Base-by-base conservation (phyloP, 306 rosid genomes). In the Malus orientalis region DNA sequence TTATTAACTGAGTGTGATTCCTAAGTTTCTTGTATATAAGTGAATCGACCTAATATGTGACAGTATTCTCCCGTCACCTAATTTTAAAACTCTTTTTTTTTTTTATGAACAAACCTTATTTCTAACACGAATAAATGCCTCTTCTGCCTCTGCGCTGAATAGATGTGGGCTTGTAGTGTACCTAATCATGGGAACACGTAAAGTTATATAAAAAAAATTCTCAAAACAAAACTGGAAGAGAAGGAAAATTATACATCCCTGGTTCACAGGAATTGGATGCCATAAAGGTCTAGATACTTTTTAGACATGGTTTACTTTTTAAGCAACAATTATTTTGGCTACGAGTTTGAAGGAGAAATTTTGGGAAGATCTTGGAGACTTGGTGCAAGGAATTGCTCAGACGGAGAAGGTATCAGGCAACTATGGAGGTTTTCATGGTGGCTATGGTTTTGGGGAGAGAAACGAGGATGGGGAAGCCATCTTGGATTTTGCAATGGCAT, bases 141-240 rank as follows among this genome's bases (percentile, higher is more conserved):
- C 89, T 71, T 83, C 89, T 69, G 93, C 93, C 71, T 92, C 91
- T 83, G 93, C 91, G 65, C 79, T 82, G 79, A 95, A 92, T 49
- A 95, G 87, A 81, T 95, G 98, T 3, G 98, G 98, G 76, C 98
- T 95, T 74, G 98, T 95, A 59, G 98, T 95, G 84, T 94, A 92
- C 89, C 98, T 92, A 70, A 30, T 59, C 38, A 64, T 16, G 27
- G 54, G 23, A 32, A 61, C 62, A 67, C 14, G 40, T 25, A 58
- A 16, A 71, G 36, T 60, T 18, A 36, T 4, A 73, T 40, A 19
- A 76, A 12, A 67, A 36, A 60, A 64, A 22, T 13, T 13, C 40
- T 20, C 5, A 3, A 16, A 58, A 20, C 18, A 55, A 18, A 73
- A 22, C 29, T 15, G 3, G 6, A 29, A 27, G 62, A 11, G 32